A percentile compares a stretch with the other conserved stretches of the same genome.
Evolutionary conservation across 805 yeast genomes (phyloP).

Genomic region (Isabelozyma rhagii): DNA sequence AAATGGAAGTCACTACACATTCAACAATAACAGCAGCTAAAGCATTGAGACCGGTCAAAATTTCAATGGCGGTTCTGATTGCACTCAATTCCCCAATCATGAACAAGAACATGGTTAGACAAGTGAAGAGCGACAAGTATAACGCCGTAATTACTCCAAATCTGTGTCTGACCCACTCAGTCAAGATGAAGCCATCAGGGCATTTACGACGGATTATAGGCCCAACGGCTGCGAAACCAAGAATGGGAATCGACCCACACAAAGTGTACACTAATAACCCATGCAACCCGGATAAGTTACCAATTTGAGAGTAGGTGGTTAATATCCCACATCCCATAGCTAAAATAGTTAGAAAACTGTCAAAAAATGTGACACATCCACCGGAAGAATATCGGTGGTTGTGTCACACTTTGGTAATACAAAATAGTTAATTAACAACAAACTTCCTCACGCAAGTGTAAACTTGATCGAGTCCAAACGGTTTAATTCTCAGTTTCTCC

Average conservation of each 20-base stretch:
- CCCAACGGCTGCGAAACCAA: constrained; percentile 78
- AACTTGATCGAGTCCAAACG: constrained; percentile 45
- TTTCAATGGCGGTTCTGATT: constrained; percentile 68
- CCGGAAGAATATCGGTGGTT: neutral
- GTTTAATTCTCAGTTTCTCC: constrained; percentile 35
- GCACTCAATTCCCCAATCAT: constrained; percentile 88
- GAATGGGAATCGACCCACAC: constrained; percentile 79
- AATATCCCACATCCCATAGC: constrained; percentile 89
- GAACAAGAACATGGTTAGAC: constrained; percentile 79
- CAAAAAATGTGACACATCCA: neutral
- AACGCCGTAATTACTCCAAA: constrained; percentile 72
- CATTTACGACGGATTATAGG: constrained; percentile 75
- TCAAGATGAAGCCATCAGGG: constrained; percentile 87
- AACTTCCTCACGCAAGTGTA: constrained; percentile 44
- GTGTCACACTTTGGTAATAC: neutral
- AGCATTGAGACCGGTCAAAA: constrained; percentile 76
- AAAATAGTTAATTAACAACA: constrained; percentile 7
- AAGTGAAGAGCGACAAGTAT: constrained; percentile 76
- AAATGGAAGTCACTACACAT: constrained; percentile 81
- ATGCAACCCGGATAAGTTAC: constrained; percentile 81
- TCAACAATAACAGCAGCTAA: constrained; percentile 81
- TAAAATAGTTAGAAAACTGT: constrained; percentile 15
- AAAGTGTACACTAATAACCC: constrained; percentile 80
- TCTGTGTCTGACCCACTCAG: constrained; percentile 90
- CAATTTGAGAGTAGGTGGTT: constrained; percentile 83